These are phyloP conservation scores for Epichloe gansuensis DNA, from an alignment of 2,329 filamentous ascomycete genomes.

Conservation along the genomic window DNA sequence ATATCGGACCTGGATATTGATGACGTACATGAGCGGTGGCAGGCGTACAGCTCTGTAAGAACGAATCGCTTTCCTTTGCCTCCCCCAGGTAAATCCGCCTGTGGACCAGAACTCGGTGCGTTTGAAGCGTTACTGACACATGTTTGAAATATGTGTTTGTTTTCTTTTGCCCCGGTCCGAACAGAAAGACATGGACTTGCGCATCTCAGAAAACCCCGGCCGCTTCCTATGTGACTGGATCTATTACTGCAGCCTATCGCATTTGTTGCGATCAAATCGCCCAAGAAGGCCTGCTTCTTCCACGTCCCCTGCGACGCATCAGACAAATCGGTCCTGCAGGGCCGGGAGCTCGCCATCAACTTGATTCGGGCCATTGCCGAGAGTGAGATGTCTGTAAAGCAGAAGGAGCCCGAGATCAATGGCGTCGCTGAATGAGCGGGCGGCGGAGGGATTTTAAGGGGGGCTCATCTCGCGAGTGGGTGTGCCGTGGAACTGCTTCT, in stretches of 20 bases:
- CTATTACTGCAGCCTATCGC: slow-evolving; percentile 56
- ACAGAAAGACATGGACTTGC: slow-evolving; percentile 32
- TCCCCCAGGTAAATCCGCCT: no score
- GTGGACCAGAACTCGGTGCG: no score
- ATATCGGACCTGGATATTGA: slow-evolving; percentile 43
- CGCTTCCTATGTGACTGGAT: slow-evolving; percentile 70
- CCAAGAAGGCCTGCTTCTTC: slow-evolving; percentile 50
- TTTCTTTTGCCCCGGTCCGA: no score
- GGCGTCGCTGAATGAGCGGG: not conserved
- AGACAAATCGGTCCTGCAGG: slow-evolving; percentile 33
- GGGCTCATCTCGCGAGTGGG: no score
- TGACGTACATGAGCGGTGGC: slow-evolving; percentile 46
- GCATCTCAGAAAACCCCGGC: slow-evolving; percentile 58
- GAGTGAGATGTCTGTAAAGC: slow-evolving; percentile 26
- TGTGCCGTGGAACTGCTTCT: not conserved
- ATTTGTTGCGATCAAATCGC: slow-evolving; percentile 35
- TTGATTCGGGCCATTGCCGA: slow-evolving; percentile 46
- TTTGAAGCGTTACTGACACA: no score
- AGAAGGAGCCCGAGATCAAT: slow-evolving; percentile 5
- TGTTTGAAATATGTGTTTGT: not conserved
- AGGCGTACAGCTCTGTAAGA: slow-evolving; percentile 35
- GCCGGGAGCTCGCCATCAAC: slow-evolving; percentile 39
- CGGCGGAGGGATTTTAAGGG: not conserved
- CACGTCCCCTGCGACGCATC: slow-evolving; percentile 56
- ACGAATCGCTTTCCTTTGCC: not conserved